Evolutionary conservation across 2,329 filamentous ascomycete genomes (phyloP).

Genomic region (Cordyceps fumosorosea): DNA sequence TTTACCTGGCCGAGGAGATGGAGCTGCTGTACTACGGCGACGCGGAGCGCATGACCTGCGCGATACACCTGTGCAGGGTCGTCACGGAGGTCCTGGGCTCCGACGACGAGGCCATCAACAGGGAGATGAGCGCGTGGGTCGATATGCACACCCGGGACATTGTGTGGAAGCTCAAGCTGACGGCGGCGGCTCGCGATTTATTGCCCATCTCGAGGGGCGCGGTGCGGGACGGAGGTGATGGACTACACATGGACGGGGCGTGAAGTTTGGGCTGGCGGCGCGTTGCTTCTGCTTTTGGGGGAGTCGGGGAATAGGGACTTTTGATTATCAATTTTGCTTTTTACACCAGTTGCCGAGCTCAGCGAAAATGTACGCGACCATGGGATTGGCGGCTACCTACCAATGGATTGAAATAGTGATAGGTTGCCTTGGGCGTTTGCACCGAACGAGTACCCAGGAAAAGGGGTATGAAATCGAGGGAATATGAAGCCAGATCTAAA

Average conservation of each 20-base stretch:
- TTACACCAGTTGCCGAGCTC: too few relatives aligned
- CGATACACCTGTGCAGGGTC: slow-evolving; percentile 21
- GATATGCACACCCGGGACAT: slow-evolving; percentile 21
- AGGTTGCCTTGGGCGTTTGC: too few relatives aligned
- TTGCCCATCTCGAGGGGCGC: neutral
- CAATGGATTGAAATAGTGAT: too few relatives aligned
- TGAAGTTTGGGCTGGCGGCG: neutral
- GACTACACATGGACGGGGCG: too few relatives aligned
- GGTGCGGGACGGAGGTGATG: neutral
- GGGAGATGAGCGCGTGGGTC: slow-evolving; percentile 20
- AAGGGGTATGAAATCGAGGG: too few relatives aligned
- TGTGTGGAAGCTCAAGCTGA: slow-evolving; percentile 19
- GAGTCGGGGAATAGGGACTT: neutral
- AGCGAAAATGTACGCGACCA: too few relatives aligned
- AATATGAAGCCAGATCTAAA: too few relatives aligned
- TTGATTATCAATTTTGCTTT: too few relatives aligned
- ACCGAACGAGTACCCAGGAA: too few relatives aligned
- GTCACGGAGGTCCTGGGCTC: slow-evolving; percentile 21
- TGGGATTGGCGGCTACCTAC: too few relatives aligned
- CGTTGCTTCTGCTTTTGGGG: neutral
- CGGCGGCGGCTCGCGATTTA: neutral
- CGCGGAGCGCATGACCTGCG: slow-evolving; percentile 22
- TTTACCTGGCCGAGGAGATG: slow-evolving; percentile 25
- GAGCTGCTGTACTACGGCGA: slow-evolving; percentile 18
- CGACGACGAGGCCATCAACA: slow-evolving; percentile 17